These are phyloP conservation scores for Whalleya microplaca DNA, from an alignment of 2,329 filamentous ascomycete species.

Conservation along the genomic window DNA sequence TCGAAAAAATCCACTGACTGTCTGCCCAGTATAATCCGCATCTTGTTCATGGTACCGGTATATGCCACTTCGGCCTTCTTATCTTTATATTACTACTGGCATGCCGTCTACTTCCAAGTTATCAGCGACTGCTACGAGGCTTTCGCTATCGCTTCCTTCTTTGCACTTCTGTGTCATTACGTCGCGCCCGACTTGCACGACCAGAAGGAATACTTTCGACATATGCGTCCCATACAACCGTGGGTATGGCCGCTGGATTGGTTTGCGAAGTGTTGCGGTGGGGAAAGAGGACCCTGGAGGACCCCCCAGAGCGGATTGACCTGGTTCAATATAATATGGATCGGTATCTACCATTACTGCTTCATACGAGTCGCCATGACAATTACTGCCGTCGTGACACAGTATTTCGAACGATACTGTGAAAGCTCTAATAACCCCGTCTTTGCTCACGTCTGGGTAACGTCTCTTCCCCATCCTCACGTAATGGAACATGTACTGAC, in stretches of 20 bases:
- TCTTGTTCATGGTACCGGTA: slow-evolving; percentile 85
- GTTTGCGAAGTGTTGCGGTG: slow-evolving; percentile 72
- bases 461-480: slow-evolving; percentile 21
- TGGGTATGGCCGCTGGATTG: slow-evolving; percentile 79
- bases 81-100: slow-evolving; percentile 73
- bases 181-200: slow-evolving; percentile 75
- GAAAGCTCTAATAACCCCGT: slow-evolving; percentile 76
- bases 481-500: slow-evolving; percentile 4
- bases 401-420: slow-evolving; percentile 74
- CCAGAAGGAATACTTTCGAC: slow-evolving; percentile 81
- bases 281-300: slow-evolving; percentile 69
- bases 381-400: slow-evolving; percentile 72
- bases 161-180: slow-evolving; percentile 80
- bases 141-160: slow-evolving; percentile 86
- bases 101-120: slow-evolving; percentile 81
- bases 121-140: slow-evolving; percentile 87
- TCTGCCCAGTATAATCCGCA: slow-evolving; percentile 68
- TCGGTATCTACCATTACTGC: slow-evolving; percentile 84
- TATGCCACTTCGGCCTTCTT: slow-evolving; percentile 77
- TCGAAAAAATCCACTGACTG: slow-evolving; percentile 43
- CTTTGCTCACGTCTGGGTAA: slow-evolving; percentile 84
- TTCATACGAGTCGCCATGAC: slow-evolving; percentile 81
- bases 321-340: slow-evolving; percentile 89
- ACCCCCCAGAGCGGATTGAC: slow-evolving; percentile 81
- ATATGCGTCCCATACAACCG: slow-evolving; percentile 64